These are phyloP conservation scores for Brassica balearica DNA, from an alignment of 441 rosid species.

Conservation along the genomic window DNA sequence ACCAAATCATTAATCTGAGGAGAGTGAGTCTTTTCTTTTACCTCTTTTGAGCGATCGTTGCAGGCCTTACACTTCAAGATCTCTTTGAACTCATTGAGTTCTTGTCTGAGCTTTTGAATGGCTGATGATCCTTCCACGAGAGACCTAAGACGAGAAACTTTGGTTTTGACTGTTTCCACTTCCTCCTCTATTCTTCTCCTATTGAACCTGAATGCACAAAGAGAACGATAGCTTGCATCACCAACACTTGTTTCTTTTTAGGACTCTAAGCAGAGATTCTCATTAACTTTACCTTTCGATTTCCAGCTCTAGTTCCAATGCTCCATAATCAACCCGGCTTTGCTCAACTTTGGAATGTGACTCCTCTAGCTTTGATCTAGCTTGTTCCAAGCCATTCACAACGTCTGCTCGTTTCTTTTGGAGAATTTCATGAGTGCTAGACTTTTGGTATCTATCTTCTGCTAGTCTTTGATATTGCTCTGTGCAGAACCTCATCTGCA, in stretches of 20 bases:
- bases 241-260: conserved; percentile 21
- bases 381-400: conserved; percentile 65
- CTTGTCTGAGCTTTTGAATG: conserved; percentile 79
- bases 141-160: conserved; percentile 62
- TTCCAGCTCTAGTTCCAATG: conserved; percentile 69
- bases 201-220: conserved; percentile 62
- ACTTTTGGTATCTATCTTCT: conserved; percentile 70
- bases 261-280: background rate
- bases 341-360: conserved; percentile 66
- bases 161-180: conserved; percentile 68
- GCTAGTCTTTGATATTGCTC: conserved; percentile 80
- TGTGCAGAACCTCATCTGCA: conserved; percentile 76
- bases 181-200: conserved; percentile 89
- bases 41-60: conserved; percentile 93
- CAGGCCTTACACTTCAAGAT: conserved; percentile 93
- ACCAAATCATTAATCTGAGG: background rate
- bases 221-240: conserved; percentile 12
- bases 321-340: conserved; percentile 58
- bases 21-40: conserved; percentile 33
- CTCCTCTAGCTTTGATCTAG: conserved; percentile 68
- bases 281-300: conserved; percentile 68
- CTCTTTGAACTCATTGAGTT: conserved; percentile 87
- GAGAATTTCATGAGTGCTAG: conserved; percentile 57
- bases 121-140: conserved; percentile 73
- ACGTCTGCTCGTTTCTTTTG: conserved; percentile 72